Evolutionary conservation across 1,284 basidiomycete species (phyloP).

Genomic region (Trichosporon coremiiforme): DNA sequence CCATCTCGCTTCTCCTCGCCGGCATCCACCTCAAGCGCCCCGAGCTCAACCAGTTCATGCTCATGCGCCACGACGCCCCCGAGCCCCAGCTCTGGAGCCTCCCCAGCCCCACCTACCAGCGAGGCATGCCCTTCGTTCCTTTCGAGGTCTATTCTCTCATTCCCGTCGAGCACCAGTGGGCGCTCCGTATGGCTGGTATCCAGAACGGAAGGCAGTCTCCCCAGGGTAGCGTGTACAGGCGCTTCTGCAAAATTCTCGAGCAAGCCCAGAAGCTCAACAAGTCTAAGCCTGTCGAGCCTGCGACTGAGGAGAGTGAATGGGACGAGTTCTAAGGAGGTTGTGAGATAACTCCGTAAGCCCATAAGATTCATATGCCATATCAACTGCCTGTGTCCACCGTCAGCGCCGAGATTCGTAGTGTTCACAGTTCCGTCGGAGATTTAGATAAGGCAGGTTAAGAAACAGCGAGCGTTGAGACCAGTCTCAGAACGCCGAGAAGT

Average conservation of each 20-base stretch:
- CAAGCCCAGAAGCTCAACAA: neutral
- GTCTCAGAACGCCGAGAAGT: neutral
- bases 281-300: neutral
- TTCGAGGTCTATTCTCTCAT: neutral
- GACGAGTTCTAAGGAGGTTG: neutral
- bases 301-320: neutral
- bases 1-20: neutral
- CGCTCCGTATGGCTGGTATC: neutral
- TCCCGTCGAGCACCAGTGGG: slow-evolving; percentile 1
- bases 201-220: neutral
- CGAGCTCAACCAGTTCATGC: neutral
- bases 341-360: neutral
- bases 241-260: neutral
- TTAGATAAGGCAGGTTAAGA: too few relatives aligned
- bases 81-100: neutral
- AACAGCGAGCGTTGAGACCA: too few relatives aligned
- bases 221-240: neutral
- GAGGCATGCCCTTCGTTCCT: neutral
- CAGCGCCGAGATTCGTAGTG: neutral
- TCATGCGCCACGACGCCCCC: neutral
- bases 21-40: slow-evolving; percentile 50
- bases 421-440: neutral
- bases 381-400: neutral
- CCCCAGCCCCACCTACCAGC: neutral
- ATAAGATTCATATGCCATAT: neutral